Base-by-base conservation (phyloP, 2,329 filamentous ascomycete genomes). In the Penicillium sumatraense region DNA sequence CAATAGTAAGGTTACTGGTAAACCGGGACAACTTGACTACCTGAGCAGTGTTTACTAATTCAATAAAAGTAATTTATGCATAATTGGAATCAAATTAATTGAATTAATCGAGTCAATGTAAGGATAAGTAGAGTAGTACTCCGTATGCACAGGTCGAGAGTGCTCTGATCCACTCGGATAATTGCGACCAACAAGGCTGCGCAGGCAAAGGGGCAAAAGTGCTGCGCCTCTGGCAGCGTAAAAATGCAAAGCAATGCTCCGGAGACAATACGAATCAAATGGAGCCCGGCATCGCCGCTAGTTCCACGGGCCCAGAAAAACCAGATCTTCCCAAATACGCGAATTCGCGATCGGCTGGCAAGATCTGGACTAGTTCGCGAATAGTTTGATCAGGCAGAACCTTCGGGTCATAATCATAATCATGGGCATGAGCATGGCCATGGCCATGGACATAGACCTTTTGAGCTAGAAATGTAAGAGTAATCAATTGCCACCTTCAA, bases 311-410 rank as follows among this genome's bases (percentile, higher is more conserved):
- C 46, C 38, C 42, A 46, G 31, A 44, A 38, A 44, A 40, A 10
- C 21, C n/a, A 38, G 49, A 46, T 52, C 49, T 29, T 36, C 42
- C 27, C n/a, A 41, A 53, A 52, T 53, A 56, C 54, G 44, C 49
- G 38, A 49, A 23, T 49, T 24, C 44, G 47, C 40, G 56, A 58
- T 58, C 48, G 52, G 48, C 56, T 55, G 20, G 44, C 26, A 38
- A 23, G 8, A 48, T 52, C 38, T 31, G 52, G 52, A 5, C 36
- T 55, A 58, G 48, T 52, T 46, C 33, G 52, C 49, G 29, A 54
- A 51, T 52, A 54, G 48, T 52, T 49, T 23, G 29, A 52, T 52
- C 27, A 50, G 41, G 54, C 46, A 46, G 40, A 56, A 55, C 48
- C 44, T 49, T 49, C 36, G 23, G 31, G 23, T 45, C 14, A 18